Base-by-base conservation (phyloP, 2,329 filamentous ascomycete species). In the Xylaria sp. region DNA sequence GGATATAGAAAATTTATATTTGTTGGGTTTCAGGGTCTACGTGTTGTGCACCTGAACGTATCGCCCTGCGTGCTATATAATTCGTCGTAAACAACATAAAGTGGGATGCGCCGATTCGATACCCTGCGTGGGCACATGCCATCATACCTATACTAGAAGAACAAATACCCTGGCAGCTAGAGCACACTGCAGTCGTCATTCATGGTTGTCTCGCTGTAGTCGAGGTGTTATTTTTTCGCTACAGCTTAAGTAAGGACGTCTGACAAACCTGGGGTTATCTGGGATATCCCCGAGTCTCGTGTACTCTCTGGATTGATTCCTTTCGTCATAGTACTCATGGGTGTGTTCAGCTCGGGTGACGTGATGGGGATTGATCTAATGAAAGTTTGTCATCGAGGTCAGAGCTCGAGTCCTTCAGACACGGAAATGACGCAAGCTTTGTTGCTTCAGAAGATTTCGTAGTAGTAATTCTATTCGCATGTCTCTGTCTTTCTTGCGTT, bases 21-120 rank as follows among this genome's bases (percentile, higher is more conserved):
- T 54, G 50, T 31, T 66, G 58, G 55, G 25, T 28, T 15, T 20
- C 23, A 56, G 31, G 58, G 37, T 66, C 57, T 64, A 69, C 67
- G 67, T 69, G 63, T 65, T 65, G 37, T 46, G 7, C 34, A 52
- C 52, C 55, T 28, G 63, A 54, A 46, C 48, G 37, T 50, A 51
- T 57, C 37, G 28, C 56, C 61, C 61, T 63, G 50, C 34, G 57
- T 46, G 39, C 13, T 15, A 48, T 66, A 37, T 59, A 37, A 65
- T 65, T 65, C 20, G 63, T 28, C 28, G 39, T 20, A 18, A n/a
- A 55, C 31, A 23, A 15, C 15, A 39, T 37, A 13, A 37, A 23
- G 44, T 23, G 37, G 28, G 46, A 59, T 23, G 41, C 34, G 37
- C 28, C 58, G 63, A 58, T 58, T 63, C 52, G 39, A 57, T 52